Percentiles rank a stretch among this genome's conserved stretches.
Conservation (phyloP, 352 stramenopile species). For the Phytopythium litorale region DNA sequence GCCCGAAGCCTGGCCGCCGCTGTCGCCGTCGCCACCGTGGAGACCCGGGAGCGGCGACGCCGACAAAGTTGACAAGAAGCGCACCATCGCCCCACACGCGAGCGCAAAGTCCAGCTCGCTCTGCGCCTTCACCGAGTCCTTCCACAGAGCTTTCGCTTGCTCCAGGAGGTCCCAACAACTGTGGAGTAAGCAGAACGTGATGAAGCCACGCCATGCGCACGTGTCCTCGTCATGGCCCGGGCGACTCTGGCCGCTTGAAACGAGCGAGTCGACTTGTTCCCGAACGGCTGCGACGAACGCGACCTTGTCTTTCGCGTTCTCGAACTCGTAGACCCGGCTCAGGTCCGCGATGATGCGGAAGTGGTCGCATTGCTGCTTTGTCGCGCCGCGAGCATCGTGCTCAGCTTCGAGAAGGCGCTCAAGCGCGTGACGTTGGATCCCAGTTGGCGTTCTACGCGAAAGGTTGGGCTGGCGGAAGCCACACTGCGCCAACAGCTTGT, state of each 20-base stretch:
- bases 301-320: slow-evolving; percentile 27
- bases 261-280: slow-evolving; percentile 15
- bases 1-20: neutral
- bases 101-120: slow-evolving; percentile 45
- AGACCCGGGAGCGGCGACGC: slow-evolving; percentile 15
- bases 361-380: slow-evolving; percentile 41
- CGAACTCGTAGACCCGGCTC: slow-evolving; percentile 39
- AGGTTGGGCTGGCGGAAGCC: neutral
- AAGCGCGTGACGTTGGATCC: slow-evolving; percentile 16
- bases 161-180: slow-evolving; percentile 51
- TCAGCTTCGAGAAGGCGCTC: slow-evolving; percentile 23
- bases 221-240: slow-evolving; percentile 3
- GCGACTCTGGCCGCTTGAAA: slow-evolving; percentile 3
- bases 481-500: slow-evolving; percentile 7
- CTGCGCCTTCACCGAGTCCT: slow-evolving; percentile 16
- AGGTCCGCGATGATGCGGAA: slow-evolving; percentile 49
- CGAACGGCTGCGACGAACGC: slow-evolving; percentile 26
- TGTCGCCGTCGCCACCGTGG: slow-evolving; percentile 4
- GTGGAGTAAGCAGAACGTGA: slow-evolving; percentile 51
- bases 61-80: slow-evolving; percentile 40
- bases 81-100: slow-evolving; percentile 34
- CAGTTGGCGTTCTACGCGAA: too few relatives aligned
- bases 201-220: slow-evolving; percentile 31
- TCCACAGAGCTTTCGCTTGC: slow-evolving; percentile 24
- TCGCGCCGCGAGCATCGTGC: slow-evolving; percentile 13